These are phyloP conservation scores for Arthrobotrys sphaeroides DNA, from an alignment of 2,329 filamentous ascomycete genomes.

Conservation along the genomic window DNA sequence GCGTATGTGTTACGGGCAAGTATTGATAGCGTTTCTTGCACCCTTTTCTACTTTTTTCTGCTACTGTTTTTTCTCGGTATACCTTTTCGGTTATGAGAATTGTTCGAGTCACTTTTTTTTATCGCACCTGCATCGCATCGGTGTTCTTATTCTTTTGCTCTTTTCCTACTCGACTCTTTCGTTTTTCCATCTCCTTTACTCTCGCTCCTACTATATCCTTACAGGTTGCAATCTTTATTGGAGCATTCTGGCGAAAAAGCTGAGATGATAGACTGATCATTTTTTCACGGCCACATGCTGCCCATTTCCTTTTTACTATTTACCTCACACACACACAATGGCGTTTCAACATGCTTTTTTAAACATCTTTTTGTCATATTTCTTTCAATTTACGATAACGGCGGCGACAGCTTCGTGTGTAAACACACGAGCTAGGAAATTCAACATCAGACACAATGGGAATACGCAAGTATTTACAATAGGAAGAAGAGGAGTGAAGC, in stretches of 20 bases:
- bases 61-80: not conserved
- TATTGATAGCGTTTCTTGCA: constrained; percentile 25
- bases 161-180: not conserved
- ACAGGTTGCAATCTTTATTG: not conserved
- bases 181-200: not conserved
- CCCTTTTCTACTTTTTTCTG: not conserved
- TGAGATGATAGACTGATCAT: constrained; percentile 32
- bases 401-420: too few species aligned
- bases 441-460: not conserved
- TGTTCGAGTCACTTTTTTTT: not conserved
- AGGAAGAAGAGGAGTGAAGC: not conserved
- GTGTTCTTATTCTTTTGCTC: constrained; percentile 15
- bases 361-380: not conserved
- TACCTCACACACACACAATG: constrained; percentile 21
- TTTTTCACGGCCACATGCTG: not conserved
- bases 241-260: constrained; percentile 16
- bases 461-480: not conserved
- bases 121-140: constrained; percentile 35
- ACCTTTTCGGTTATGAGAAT: constrained; percentile 15
- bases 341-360: constrained; percentile 44
- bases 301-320: not conserved
- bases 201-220: not conserved
- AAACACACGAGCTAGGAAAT: not conserved
- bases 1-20: constrained; percentile 35
- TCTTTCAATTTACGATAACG: not conserved